Evolutionary conservation across 192 early-diverging fungal species (phyloP).

Genomic region (Obelidium mucronatum): DNA sequence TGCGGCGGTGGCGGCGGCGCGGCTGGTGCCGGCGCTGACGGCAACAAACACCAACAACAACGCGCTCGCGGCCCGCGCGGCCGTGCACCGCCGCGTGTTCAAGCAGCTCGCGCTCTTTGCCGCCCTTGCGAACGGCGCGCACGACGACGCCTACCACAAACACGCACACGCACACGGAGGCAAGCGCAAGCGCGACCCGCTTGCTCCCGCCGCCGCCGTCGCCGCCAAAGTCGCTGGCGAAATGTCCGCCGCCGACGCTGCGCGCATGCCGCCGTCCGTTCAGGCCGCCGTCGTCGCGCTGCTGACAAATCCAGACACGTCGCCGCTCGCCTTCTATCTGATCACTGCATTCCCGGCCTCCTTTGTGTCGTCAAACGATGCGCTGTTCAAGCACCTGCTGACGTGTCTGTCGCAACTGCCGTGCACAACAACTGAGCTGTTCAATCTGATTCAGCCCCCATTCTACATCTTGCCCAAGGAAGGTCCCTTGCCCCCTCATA

Average conservation of each 20-base stretch:
- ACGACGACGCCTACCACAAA: neutral
- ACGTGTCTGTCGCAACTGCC: neutral
- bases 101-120: neutral
- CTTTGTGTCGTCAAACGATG: neutral
- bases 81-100: neutral
- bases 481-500: neutral
- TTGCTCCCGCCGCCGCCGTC: neutral
- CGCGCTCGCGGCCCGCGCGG: neutral
- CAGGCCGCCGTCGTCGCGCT: neutral
- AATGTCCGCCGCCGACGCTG: neutral
- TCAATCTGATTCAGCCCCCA: slow-evolving; percentile 23
- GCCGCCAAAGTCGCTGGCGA: neutral
- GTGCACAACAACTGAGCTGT: slow-evolving; percentile 10
- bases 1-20: neutral
- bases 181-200: neutral
- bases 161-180: neutral
- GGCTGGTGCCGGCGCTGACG: neutral
- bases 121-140: neutral
- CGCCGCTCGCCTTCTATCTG: slow-evolving; percentile 13
- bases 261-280: neutral
- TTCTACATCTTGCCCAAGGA: neutral
- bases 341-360: slow-evolving; percentile 2
- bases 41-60: neutral
- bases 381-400: neutral
- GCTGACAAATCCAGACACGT: neutral